These are phyloP conservation scores for Beta lomatogona DNA, from an alignment of 179 eudicot genomes.

Conservation along the genomic window DNA sequence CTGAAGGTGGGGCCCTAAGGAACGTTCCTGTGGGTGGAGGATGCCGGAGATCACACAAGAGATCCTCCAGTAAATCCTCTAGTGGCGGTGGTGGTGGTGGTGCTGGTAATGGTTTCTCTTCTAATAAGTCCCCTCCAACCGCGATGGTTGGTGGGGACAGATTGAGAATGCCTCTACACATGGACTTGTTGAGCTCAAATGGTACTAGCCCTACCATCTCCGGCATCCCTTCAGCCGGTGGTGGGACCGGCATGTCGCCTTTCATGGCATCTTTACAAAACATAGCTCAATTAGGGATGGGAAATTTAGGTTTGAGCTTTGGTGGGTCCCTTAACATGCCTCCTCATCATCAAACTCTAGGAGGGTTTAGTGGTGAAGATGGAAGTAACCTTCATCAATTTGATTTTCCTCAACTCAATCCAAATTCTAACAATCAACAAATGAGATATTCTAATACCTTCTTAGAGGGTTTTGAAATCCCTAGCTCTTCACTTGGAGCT, in stretches of 20 bases:
- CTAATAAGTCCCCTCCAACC: constrained; percentile 1
- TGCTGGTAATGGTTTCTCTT: too few relatives aligned
- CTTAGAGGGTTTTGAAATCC: constrained; percentile 39
- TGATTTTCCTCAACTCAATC: constrained; percentile 17
- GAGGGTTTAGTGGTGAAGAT: background rate
- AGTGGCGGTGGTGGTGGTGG: constrained; percentile 31
- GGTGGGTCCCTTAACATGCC: constrained; percentile 26
- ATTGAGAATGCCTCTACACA: constrained; percentile 11
- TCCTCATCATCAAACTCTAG: constrained; percentile 20
- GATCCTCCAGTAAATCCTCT: constrained; percentile 35
- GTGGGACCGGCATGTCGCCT: constrained; percentile 30
- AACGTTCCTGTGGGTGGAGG: constrained; percentile 69
- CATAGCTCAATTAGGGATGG: constrained; percentile 42
- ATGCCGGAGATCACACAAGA: constrained; percentile 48
- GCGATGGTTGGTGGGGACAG: constrained; percentile 8
- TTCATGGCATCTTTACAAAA: constrained; percentile 42
- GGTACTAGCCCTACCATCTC: background rate
- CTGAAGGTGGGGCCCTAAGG: constrained; percentile 55
- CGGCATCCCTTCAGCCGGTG: constrained; percentile 15
- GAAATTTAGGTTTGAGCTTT: constrained; percentile 32
- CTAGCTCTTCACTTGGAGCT: constrained; percentile 18
- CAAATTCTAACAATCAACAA: background rate
- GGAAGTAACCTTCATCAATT: constrained; percentile 3
- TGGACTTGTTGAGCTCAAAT: background rate
- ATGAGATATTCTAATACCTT: constrained; percentile 29